phyloP scores from a whole-genome alignment of 371 early-diverging fungal species.

The Amoeboaphelidium occidentale region DNA sequence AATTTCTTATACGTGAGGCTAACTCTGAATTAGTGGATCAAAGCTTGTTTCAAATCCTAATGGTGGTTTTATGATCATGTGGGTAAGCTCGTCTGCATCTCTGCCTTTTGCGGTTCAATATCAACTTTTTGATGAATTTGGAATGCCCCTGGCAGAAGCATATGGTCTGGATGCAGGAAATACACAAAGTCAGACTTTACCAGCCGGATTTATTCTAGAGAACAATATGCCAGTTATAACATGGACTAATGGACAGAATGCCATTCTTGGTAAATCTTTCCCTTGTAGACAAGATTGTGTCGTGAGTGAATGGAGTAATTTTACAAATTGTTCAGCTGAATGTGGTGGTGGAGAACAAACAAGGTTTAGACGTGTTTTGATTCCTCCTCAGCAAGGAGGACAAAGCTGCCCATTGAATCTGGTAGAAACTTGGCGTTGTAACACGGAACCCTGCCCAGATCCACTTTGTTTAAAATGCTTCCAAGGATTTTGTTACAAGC shows the following conservation, averaged over 20 bases:
- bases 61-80: too few relatives aligned
- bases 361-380: not conserved
- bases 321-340: not conserved
- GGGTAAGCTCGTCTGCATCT: too few relatives aligned
- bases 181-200: not conserved
- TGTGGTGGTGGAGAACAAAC: not conserved
- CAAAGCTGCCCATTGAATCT: not conserved
- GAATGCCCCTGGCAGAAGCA: not conserved
- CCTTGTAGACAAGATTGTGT: not conserved
- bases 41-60: too few relatives aligned
- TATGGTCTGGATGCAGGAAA: not conserved
- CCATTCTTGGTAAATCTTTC: not conserved
- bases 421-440: not conserved
- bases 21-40: not conserved
- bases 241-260: not conserved
- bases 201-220: not conserved
- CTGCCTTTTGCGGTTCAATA: not conserved
- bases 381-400: not conserved
- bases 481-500: too few relatives aligned
- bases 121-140: not conserved
- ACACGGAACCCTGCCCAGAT: not conserved
- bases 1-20: not conserved
- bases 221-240: not conserved
- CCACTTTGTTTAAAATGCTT: not conserved
- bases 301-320: not conserved